phyloP scores from a whole-genome alignment of 768 basidiomycete species.

The Hericium rajendrae region DNA sequence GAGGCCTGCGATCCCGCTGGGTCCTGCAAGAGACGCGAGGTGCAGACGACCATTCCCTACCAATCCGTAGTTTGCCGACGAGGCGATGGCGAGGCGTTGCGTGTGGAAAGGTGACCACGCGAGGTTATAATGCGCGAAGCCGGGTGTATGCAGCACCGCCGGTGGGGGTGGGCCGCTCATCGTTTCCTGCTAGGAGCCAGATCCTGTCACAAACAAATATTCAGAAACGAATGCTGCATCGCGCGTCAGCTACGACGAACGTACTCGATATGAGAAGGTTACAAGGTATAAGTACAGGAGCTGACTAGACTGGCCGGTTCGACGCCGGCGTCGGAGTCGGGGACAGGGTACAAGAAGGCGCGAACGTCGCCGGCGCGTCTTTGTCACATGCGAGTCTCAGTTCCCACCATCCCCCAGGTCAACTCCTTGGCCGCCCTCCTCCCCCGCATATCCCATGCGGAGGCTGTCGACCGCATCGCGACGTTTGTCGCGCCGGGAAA shows the following conservation, averaged over 20 bases:
- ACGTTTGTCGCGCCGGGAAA: slow-evolving; percentile 64
- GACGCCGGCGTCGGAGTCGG: too few species aligned
- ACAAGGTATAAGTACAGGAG: neutral
- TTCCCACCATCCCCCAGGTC: slow-evolving; percentile 63
- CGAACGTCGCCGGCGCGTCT: slow-evolving; percentile 1
- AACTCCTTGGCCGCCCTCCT: slow-evolving; percentile 29
- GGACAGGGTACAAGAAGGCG: neutral
- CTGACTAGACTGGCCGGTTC: too few species aligned
- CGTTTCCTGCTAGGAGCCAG: slow-evolving; percentile 1
- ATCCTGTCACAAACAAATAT: neutral
- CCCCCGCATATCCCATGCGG: slow-evolving; percentile 32
- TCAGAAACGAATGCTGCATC: too few species aligned
- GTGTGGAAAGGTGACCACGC: slow-evolving; percentile 85
- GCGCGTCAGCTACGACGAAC: neutral
- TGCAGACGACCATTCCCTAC: slow-evolving; percentile 92
- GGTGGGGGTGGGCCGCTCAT: slow-evolving; percentile 35
- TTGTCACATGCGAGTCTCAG: slow-evolving; percentile 60
- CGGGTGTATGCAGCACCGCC: slow-evolving; percentile 58
- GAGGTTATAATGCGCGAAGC: slow-evolving; percentile 73
- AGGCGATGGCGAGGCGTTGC: slow-evolving; percentile 65
- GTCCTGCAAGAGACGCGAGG: slow-evolving; percentile 44
- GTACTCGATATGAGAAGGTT: neutral
- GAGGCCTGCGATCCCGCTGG: slow-evolving; percentile 33
- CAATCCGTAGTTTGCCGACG: slow-evolving; percentile 87
- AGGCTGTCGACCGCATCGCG: slow-evolving; percentile 52